Evolutionary conservation across 2,329 filamentous ascomycete genomes (phyloP).

Genomic region (Claviceps arundinis): DNA sequence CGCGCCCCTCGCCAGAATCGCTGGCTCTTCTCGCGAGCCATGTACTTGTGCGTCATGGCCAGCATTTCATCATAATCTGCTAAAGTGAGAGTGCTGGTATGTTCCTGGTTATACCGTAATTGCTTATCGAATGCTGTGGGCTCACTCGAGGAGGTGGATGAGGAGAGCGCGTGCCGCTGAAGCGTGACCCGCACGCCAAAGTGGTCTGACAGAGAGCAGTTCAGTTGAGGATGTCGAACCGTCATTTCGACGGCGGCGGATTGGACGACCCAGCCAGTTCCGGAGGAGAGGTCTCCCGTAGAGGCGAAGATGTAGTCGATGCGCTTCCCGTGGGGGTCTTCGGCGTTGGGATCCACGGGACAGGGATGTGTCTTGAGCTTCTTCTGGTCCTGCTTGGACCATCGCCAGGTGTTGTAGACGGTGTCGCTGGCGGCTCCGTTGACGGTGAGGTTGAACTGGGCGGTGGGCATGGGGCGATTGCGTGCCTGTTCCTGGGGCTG

Average conservation of each 20-base stretch:
- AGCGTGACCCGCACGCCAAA: constrained; percentile 82
- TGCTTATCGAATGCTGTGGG: constrained; percentile 18
- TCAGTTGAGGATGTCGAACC: constrained; percentile 63
- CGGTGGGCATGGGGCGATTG: constrained; percentile 55
- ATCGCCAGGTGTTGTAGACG: constrained; percentile 85
- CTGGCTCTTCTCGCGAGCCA: constrained; percentile 56
- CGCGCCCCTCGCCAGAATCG: constrained; percentile 58
- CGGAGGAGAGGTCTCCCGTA: constrained; percentile 27
- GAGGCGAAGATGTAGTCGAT: constrained; percentile 90
- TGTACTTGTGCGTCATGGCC: constrained; percentile 54
- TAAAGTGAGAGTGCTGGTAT: constrained; percentile 10
- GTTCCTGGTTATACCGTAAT: constrained; percentile 15
- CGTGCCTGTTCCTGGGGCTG: constrained; percentile 55
- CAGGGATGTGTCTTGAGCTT: constrained; percentile 45
- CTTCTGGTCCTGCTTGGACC: constrained; percentile 59
- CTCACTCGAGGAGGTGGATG: constrained; percentile 5
- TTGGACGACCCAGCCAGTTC: constrained; percentile 52
- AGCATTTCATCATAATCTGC: constrained; percentile 53
- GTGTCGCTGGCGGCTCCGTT: constrained; percentile 85
- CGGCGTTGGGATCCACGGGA: constrained; percentile 46
- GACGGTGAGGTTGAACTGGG: constrained; percentile 60
- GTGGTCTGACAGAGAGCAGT: constrained; percentile 86
- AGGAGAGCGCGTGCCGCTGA: constrained; percentile 27
- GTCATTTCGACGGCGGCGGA: constrained; percentile 65
- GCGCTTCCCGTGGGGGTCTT: constrained; percentile 67